Evolutionary conservation across 1,139 yeast genomes (phyloP).

Genomic region (Candida glucosophila): DNA sequence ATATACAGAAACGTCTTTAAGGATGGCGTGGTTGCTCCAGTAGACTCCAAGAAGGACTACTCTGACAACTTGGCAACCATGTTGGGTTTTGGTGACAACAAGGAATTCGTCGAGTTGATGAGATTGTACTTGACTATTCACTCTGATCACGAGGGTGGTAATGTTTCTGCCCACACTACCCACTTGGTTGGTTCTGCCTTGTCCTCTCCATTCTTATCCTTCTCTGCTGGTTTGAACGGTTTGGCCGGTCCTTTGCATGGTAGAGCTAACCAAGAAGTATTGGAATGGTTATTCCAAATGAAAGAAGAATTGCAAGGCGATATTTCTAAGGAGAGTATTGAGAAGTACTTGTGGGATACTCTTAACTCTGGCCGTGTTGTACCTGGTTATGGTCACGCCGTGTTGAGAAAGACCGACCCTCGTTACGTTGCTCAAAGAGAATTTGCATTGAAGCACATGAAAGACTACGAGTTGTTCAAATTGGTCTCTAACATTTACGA

Average conservation of each 20-base stretch:
- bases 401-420: slow-evolving; percentile 94
- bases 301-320: slow-evolving; percentile 67
- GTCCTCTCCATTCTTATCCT: slow-evolving; percentile 85
- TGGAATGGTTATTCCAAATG: slow-evolving; percentile 86
- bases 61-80: slow-evolving; percentile 82
- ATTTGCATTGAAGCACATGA: slow-evolving; percentile 95
- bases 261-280: slow-evolving; percentile 96
- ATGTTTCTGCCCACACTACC: slow-evolving; percentile 95
- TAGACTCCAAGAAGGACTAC: slow-evolving; percentile 77
- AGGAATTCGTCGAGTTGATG: slow-evolving; percentile 82
- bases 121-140: slow-evolving; percentile 88
- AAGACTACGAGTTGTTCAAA: slow-evolving; percentile 87
- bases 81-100: slow-evolving; percentile 74
- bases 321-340: slow-evolving; percentile 66
- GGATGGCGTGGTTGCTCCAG: slow-evolving; percentile 70
- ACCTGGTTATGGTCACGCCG: slow-evolving; percentile 98
- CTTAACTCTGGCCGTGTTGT: slow-evolving; percentile 90
- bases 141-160: slow-evolving; percentile 98
- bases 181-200: slow-evolving; percentile 95
- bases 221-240: slow-evolving; percentile 94
- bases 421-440: slow-evolving; percentile 96
- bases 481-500: slow-evolving; percentile 86
- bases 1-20: slow-evolving; percentile 87
- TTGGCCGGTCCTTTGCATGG: slow-evolving; percentile 98
- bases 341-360: slow-evolving; percentile 85